Evolutionary conservation across 345 rosid species (phyloP).

Genomic region (Eucalyptus polyanthemos): DNA sequence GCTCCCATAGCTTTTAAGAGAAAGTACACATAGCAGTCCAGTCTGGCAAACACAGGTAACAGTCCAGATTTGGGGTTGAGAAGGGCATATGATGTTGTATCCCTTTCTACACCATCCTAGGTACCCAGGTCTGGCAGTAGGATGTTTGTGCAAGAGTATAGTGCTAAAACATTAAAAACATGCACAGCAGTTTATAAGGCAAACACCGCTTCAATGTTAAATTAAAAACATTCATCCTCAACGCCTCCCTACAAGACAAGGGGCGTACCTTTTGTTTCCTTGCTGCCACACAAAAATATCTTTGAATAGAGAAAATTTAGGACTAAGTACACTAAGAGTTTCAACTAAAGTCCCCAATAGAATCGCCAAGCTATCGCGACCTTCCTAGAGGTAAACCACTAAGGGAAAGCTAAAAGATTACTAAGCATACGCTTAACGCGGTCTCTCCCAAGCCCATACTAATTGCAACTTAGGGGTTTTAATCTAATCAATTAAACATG

Average conservation of each 20-base stretch:
- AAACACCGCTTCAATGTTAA: neutral
- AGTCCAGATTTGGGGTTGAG: neutral
- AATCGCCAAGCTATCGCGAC: neutral
- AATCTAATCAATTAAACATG: neutral
- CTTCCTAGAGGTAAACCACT: neutral
- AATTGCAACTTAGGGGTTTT: neutral
- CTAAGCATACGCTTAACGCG: neutral
- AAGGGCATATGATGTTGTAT: neutral
- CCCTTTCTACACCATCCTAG: neutral
- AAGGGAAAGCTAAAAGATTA: neutral
- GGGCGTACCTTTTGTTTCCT: neutral
- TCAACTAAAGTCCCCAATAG: neutral
- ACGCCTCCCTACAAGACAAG: neutral
- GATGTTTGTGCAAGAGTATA: neutral
- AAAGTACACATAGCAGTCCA: neutral
- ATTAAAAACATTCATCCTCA: neutral
- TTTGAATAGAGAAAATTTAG: neutral
- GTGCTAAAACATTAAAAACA: neutral
- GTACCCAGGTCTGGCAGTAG: neutral
- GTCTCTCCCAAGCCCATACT: neutral
- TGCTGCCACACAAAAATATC: neutral
- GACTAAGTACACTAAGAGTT: neutral
- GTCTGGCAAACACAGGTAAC: neutral
- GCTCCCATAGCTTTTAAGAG: neutral
- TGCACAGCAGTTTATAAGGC: neutral